These are phyloP conservation scores for Amphicarpaea edgeworthii DNA, from an alignment of 306 rosid species.

Conservation along the genomic window DNA sequence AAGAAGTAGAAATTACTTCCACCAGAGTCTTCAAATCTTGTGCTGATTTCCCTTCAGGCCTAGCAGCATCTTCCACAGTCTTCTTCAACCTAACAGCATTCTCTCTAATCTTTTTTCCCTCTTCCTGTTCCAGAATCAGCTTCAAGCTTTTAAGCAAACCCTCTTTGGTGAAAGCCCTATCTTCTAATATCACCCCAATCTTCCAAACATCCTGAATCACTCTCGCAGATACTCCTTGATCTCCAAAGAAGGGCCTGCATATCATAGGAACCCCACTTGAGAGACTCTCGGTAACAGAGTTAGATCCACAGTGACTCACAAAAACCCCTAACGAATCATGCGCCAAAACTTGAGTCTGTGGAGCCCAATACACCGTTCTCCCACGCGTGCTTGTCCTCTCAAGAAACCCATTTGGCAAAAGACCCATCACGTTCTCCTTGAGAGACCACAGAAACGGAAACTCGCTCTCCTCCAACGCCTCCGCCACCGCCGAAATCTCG, in stretches of 20 bases:
- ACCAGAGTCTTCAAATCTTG: constrained; percentile 7
- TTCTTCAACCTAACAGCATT: not conserved
- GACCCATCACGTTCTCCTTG: not conserved
- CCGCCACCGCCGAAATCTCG: constrained; percentile 41
- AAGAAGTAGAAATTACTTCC: not conserved
- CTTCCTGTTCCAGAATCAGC: constrained; percentile 4
- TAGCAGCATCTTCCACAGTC: not conserved
- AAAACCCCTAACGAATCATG: constrained; percentile 47
- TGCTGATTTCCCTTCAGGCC: not conserved
- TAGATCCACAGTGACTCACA: constrained; percentile 52
- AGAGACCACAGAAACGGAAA: constrained; percentile 41
- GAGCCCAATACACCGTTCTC: constrained; percentile 51
- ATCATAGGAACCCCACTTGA: constrained; percentile 57
- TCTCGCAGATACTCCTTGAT: constrained; percentile 37
- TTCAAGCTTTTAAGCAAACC: constrained; percentile 31
- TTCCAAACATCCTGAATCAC: constrained; percentile 10
- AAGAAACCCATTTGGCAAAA: constrained; percentile 46
- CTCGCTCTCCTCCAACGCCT: constrained; percentile 47
- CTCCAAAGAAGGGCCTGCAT: constrained; percentile 50
- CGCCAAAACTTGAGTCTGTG: constrained; percentile 43
- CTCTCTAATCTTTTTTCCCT: constrained; percentile 16
- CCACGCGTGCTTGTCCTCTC: constrained; percentile 38
- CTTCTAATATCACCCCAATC: constrained; percentile 12
- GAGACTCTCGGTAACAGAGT: constrained; percentile 51
- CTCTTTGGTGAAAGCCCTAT: not conserved